These are phyloP conservation scores for Cerrena zonata DNA, from an alignment of 1,284 basidiomycete species.

Conservation along the genomic window DNA sequence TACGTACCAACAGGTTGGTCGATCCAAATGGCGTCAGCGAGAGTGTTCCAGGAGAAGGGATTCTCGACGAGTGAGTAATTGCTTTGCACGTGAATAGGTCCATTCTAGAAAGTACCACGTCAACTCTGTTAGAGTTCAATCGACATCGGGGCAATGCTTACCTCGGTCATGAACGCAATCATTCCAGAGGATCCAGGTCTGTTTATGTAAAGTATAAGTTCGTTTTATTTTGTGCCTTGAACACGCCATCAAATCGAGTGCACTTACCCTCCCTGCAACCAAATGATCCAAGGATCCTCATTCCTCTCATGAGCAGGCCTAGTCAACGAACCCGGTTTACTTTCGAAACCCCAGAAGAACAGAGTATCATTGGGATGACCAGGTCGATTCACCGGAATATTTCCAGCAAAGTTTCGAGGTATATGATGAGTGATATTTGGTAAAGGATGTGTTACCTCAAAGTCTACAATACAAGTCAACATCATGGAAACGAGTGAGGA, in stretches of 20 bases:
- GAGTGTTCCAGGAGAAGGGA: conserved; percentile 10
- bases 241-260: too few relatives aligned
- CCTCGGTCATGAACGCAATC: conserved; percentile 59
- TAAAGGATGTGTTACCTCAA: conserved; percentile 30
- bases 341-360: conserved; percentile 70
- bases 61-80: conserved; percentile 7
- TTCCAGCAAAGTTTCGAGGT: conserved; percentile 59
- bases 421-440: conserved; percentile 61
- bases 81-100: conserved; percentile 7
- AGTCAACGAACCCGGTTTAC: conserved; percentile 55
- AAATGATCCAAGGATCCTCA: conserved; percentile 64
- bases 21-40: conserved; percentile 16
- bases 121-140: too few relatives aligned
- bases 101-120: conserved; percentile 7
- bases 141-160: conserved; percentile 20
- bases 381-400: conserved; percentile 54
- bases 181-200: conserved; percentile 65
- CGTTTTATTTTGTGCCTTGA: neutral
- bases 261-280: conserved; percentile 59
- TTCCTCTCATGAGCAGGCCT: conserved; percentile 23
- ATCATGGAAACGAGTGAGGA: neutral
- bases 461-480: conserved; percentile 17
- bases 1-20: conserved; percentile 17
- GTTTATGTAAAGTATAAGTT: neutral
- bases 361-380: conserved; percentile 59